These are phyloP conservation scores for Boehmeria nivea DNA, from an alignment of 306 rosid genomes.

Conservation along the genomic window DNA sequence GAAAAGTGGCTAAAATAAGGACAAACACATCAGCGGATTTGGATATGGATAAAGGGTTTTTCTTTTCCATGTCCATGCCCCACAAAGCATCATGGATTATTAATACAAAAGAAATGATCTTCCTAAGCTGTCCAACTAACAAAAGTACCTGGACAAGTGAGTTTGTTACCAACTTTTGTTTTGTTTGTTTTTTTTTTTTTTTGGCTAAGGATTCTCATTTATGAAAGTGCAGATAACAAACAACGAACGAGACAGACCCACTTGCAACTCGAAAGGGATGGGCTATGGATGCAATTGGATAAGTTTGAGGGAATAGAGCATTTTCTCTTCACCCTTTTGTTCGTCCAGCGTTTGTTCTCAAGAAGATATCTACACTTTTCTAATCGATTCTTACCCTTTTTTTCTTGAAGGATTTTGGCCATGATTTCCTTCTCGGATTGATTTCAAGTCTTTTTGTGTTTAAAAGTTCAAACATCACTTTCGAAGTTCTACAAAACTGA, in stretches of 20 bases:
- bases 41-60: not conserved
- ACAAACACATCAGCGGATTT: not conserved
- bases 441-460: too few relatives aligned
- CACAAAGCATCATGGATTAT: not conserved
- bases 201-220: not conserved
- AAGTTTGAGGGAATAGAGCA: not conserved
- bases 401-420: too few relatives aligned
- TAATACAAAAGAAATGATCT: not conserved
- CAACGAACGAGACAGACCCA: slow-evolving; percentile 10
- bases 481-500: too few relatives aligned
- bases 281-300: not conserved
- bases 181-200: not conserved
- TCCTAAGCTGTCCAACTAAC: too few relatives aligned
- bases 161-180: too few relatives aligned
- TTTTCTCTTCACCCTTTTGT: too few relatives aligned
- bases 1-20: not conserved
- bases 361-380: not conserved
- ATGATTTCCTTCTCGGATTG: too few relatives aligned
- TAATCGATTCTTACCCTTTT: too few relatives aligned
- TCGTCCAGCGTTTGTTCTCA: too few relatives aligned
- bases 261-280: slow-evolving; percentile 1
- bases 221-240: not conserved
- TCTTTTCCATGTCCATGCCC: not conserved
- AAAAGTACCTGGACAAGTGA: too few relatives aligned
- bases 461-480: too few relatives aligned